These are phyloP conservation scores for Xylaria palmicola DNA, from an alignment of 495 filamentous ascomycete species.

Conservation along the genomic window DNA sequence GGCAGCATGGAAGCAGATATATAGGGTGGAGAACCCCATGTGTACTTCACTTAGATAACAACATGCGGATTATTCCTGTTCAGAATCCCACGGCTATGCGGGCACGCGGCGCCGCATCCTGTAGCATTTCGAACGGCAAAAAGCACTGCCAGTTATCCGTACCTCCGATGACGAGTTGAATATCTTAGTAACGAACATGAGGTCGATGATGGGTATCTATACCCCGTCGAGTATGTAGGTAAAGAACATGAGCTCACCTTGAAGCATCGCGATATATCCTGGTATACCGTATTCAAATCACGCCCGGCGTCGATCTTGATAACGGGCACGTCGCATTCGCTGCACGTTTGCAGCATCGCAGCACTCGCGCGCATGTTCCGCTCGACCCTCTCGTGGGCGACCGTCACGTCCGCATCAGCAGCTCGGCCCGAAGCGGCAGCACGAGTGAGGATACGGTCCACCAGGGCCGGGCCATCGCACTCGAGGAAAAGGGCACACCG, in stretches of 20 bases:
- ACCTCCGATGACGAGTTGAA: too few relatives aligned
- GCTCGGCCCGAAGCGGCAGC: slow-evolving; percentile 15
- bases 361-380: slow-evolving; percentile 1
- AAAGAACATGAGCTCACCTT: background rate
- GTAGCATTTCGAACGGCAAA: too few relatives aligned
- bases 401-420: slow-evolving; percentile 8
- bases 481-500: slow-evolving; percentile 9
- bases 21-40: too few relatives aligned
- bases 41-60: too few relatives aligned
- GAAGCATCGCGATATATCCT: background rate
- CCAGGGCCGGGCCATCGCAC: slow-evolving; percentile 12
- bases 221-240: too few relatives aligned
- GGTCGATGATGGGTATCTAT: too few relatives aligned
- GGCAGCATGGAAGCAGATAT: too few relatives aligned
- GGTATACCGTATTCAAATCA: slow-evolving; percentile 11
- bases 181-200: too few relatives aligned
- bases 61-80: too few relatives aligned
- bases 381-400: slow-evolving; percentile 2
- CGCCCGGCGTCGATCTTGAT: slow-evolving; percentile 9
- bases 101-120: too few relatives aligned
- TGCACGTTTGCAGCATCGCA: slow-evolving; percentile 17
- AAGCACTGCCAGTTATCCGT: too few relatives aligned
- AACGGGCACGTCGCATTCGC: slow-evolving; percentile 8
- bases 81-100: too few relatives aligned
- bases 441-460: slow-evolving; percentile 9